Evolutionary conservation across 2,329 filamentous ascomycete genomes (phyloP).

Genomic region (Pseudogymnoascus sp.): DNA sequence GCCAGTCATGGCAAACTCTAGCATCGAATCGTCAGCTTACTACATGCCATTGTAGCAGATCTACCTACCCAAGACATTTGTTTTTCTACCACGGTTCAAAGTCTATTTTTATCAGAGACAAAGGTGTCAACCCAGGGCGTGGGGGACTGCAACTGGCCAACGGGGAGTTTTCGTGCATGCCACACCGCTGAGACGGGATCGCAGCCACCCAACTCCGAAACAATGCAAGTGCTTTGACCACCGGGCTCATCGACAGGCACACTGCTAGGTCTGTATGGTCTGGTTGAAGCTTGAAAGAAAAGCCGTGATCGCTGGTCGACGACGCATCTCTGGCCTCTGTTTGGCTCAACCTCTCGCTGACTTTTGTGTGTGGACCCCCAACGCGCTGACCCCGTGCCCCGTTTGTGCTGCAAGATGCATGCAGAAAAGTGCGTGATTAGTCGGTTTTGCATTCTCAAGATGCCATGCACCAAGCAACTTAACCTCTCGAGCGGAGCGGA

Average conservation of each 20-base stretch:
- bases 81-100: not conserved
- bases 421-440: not conserved
- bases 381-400: not conserved
- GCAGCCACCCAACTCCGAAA: not conserved
- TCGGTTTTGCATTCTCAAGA: not conserved
- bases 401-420: slow-evolving; percentile 2
- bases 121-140: not conserved
- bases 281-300: not conserved
- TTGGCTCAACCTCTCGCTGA: not conserved
- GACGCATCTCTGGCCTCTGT: not conserved
- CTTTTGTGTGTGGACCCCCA: not conserved
- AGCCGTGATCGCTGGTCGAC: not conserved
- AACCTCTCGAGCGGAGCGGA: not conserved
- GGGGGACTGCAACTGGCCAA: not conserved
- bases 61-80: not conserved
- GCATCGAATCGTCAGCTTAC: not conserved
- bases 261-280: not conserved
- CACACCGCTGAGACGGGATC: slow-evolving; percentile 7
- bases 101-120: slow-evolving; percentile 4
- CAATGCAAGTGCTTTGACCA: slow-evolving; percentile 4
- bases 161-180: not conserved
- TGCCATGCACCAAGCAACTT: not conserved
- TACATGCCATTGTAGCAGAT: not conserved
- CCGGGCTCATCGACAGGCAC: not conserved
- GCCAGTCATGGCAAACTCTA: not conserved